A percentile compares a stretch with the other conserved stretches of the same genome.
phyloP scores from a whole-genome alignment of 306 rosid species.

The Abrus pulchellus region DNA sequence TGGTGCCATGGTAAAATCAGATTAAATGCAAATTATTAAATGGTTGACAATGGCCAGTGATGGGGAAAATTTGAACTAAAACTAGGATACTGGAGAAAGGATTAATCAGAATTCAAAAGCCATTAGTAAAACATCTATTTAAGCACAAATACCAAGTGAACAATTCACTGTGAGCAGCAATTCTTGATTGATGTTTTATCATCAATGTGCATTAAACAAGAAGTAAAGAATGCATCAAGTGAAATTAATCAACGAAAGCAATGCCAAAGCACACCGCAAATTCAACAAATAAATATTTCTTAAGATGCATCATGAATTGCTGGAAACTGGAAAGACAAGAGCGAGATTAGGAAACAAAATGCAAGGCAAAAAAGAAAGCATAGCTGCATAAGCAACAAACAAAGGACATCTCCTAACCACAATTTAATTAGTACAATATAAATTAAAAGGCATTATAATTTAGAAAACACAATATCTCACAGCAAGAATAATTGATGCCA shows the following conservation, averaged over 20 bases:
- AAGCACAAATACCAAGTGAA: slow-evolving; percentile 13
- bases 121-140: neutral
- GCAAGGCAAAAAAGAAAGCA: slow-evolving; percentile 9
- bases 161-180: slow-evolving; percentile 21
- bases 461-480: slow-evolving; percentile 18
- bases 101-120: slow-evolving; percentile 14
- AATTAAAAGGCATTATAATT: slow-evolving; percentile 22
- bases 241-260: slow-evolving; percentile 27
- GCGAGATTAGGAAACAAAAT: slow-evolving; percentile 3
- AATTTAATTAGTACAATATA: slow-evolving; percentile 4
- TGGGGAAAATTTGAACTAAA: slow-evolving; percentile 35
- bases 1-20: slow-evolving; percentile 12
- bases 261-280: slow-evolving; percentile 1
- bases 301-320: slow-evolving; percentile 2
- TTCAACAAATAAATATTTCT: slow-evolving; percentile 25
- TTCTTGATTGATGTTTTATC: slow-evolving; percentile 31
- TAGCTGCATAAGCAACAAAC: neutral
- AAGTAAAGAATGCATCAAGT: slow-evolving; percentile 40
- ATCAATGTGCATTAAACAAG: slow-evolving; percentile 25
- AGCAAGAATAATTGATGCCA: slow-evolving; percentile 16
- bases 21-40: slow-evolving; percentile 14
- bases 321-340: slow-evolving; percentile 9
- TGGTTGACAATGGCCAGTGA: slow-evolving; percentile 26
- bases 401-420: slow-evolving; percentile 25
- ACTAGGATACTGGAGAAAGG: slow-evolving; percentile 15